Evolutionary conservation across 257 asterid genomes (phyloP).

Genomic region (Nicotiana attenuata): DNA sequence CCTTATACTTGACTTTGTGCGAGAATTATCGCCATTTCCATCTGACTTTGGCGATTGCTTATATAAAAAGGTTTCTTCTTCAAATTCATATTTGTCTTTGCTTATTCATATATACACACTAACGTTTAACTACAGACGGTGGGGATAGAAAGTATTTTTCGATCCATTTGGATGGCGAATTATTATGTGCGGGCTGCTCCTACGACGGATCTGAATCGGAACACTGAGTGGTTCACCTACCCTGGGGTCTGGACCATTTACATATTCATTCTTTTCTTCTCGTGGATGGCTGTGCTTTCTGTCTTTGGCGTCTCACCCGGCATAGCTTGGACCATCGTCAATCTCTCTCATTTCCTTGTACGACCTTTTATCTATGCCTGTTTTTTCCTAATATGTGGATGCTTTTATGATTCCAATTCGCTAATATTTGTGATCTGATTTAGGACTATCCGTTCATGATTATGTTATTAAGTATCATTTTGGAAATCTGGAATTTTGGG

Average conservation of each 20-base stretch:
- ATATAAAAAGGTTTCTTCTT: neutral
- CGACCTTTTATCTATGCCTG: neutral
- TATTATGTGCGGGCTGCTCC: constrained; percentile 75
- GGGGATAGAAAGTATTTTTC: neutral
- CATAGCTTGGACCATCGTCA: constrained; percentile 91
- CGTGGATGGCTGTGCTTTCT: constrained; percentile 74
- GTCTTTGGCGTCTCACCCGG: constrained; percentile 76
- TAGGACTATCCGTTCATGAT: neutral
- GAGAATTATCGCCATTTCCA: neutral
- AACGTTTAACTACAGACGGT: neutral
- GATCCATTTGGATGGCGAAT: constrained; percentile 44
- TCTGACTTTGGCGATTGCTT: neutral
- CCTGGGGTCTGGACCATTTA: constrained; percentile 97
- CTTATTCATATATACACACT: neutral
- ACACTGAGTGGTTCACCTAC: constrained; percentile 94
- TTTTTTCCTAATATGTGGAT: no score
- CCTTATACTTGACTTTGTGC: neutral
- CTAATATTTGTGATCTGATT: neutral
- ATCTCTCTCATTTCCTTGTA: constrained; percentile 56
- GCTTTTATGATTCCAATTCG: neutral
- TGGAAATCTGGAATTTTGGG: neutral
- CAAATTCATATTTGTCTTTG: neutral
- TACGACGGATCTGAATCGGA: constrained; percentile 83
- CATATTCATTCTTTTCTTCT: constrained; percentile 73
- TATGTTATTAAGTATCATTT: neutral